Conservation (phyloP, 768 basidiomycete species). For the Coprinopsis cinerea region DNA sequence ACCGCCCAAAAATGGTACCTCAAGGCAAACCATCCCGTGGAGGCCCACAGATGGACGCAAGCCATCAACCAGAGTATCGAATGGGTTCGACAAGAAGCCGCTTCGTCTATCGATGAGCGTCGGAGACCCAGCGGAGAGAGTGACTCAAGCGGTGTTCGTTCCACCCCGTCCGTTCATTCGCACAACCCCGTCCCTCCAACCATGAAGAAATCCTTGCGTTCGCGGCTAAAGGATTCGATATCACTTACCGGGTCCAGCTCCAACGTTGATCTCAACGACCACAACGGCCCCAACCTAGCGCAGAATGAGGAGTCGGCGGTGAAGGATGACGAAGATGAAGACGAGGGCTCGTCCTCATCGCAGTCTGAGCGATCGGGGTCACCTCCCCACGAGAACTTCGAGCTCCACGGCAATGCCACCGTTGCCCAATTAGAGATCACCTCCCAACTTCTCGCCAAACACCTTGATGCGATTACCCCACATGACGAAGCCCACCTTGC, state of each 20-base stretch:
- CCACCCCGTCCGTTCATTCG: slow-evolving; percentile 1
- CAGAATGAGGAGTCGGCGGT: slow-evolving; percentile 21
- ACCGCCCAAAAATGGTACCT: slow-evolving; percentile 73
- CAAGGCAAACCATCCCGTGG: slow-evolving; percentile 82
- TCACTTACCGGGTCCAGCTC: not conserved
- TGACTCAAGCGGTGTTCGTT: slow-evolving; percentile 5
- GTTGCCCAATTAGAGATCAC: slow-evolving; percentile 78
- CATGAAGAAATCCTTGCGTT: not conserved
- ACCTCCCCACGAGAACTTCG: slow-evolving; percentile 59
- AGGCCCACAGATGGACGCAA: slow-evolving; percentile 83
- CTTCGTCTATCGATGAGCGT: not conserved
- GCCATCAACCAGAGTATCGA: slow-evolving; percentile 72
- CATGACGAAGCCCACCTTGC: slow-evolving; percentile 37
- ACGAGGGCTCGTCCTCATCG: slow-evolving; percentile 38
- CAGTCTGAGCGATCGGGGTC: slow-evolving; percentile 31
- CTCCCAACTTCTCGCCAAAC: slow-evolving; percentile 51
- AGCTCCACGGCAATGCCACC: slow-evolving; percentile 63
- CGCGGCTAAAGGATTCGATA: not conserved
- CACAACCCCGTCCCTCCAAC: not conserved
- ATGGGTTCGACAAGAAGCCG: slow-evolving; percentile 37
- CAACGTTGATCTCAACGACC: slow-evolving; percentile 1
- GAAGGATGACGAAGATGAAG: slow-evolving; percentile 29
- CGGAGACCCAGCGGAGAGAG: slow-evolving; percentile 1
- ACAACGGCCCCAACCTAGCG: not conserved
- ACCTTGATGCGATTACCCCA: slow-evolving; percentile 29